Evolutionary conservation across 805 yeast species (phyloP), one percentile per base, ranked within the genome.

Genomic region (Trichomonascus vanleenenianus): DNA sequence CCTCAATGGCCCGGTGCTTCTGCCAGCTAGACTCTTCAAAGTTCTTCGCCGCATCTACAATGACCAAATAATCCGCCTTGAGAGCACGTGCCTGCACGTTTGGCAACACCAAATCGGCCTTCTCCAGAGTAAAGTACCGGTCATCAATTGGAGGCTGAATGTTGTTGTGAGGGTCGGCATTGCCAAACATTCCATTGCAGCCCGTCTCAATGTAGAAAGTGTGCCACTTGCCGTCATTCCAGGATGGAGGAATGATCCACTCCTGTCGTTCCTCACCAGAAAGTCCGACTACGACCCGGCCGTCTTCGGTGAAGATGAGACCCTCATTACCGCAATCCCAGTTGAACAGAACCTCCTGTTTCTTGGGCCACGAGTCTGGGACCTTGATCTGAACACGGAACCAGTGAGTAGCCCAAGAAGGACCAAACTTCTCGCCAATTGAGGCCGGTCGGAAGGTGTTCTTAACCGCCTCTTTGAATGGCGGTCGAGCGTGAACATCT

Each of bases 361-460:
- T 60, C 10, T 66, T 54, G 8, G 64, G 52, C 72, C 76, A 69
- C 19, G 50, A 47, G 10, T 68, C 55, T 0, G 96, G 95, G 3
- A 89, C 69, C 14, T 69, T 67, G 50, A 85, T 65, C 16, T 72
- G 65, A 15, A 91, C 66, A 55, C 79, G 76, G 65, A 93, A 87
- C 98, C 98, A 91, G 52, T 87, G 93, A 1, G 97, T 84, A 46
- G 89, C 81, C 98, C 98, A 91, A 8, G 94, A 84, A 2, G 98
- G 98, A 0, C 97, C 97, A 61, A 85, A 87, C 9, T 71, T 66
- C 53, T 84, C 83, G 22, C 93, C 94, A 50, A 78, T 78, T 20
- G 55, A 46, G 2, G 71, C 60, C 1, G 62, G 59, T 2, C 55
- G 50, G 61, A 67, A 69, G 12, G 83, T 79, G 22, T 70, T 66